Evolutionary conservation across 768 basidiomycete genomes (phyloP), one percentile per base, ranked within the genome.

Genomic region (Crassisporium funariophilum): DNA sequence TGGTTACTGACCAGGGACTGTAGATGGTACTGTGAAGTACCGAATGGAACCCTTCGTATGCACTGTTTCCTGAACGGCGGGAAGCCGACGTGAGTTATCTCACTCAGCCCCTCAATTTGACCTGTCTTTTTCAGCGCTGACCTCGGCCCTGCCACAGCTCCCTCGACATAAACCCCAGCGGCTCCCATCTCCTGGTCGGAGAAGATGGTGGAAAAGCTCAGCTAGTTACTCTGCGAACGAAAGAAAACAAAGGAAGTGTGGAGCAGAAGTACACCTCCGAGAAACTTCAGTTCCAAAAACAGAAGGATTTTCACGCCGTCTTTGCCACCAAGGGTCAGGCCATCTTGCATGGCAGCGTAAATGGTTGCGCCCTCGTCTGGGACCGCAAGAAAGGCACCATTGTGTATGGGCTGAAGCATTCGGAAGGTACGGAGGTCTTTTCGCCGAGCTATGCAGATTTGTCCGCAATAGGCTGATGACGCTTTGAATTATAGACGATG

Each of bases 21-120:
- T 46, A 86, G 84, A 50, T 86, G 86, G 85, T 76, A 82, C 59
- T 84, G 80, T 54, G 79, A 81, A 57, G 68, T 87, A 48, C 82
- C 83, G 0, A 84, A 84, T 52, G 84, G 84, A 20, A 84, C 78
- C 10, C 65, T 84, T 35, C 76, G 79, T 4, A 82, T 79, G 9
- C 79, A 79, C 46, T 69, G 76, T 5, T 84, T 85, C 56, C 68
- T 86, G 50, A 42, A 53, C 8, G 31, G n/a, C 12, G 44, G 20
- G 71, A 77, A 61, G 66, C 75, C 35, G 63, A 78, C 87, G 85
- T 84, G 53, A 52, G 81, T 66, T n/a, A n/a, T n/a, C n/a, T n/a
- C n/a, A n/a, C n/a, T n/a, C n/a, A n/a, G 9, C 19, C 19, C 19
- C 29, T 38, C 21, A 35, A n/a, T 20, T 33, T 29, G 21, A 38